Conservation (phyloP, 1,284 basidiomycete genomes). For the Anthracocystis setariae region DNA sequence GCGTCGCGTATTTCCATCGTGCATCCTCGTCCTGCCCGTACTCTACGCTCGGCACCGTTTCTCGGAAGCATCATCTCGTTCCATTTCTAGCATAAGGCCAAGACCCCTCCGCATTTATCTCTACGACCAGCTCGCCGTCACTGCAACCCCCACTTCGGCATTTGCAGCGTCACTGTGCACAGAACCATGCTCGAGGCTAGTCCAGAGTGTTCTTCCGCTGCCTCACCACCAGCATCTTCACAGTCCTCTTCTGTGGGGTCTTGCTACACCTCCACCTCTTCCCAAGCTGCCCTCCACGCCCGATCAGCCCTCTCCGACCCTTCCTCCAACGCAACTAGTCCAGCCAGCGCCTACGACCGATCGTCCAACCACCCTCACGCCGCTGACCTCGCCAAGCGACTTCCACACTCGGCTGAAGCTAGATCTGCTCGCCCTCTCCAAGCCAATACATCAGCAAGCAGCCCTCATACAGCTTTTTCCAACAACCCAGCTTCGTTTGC, state of each 20-base stretch:
- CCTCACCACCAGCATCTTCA: conserved; percentile 47
- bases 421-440: conserved; percentile 2
- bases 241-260: conserved; percentile 51
- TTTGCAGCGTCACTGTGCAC: conserved; percentile 1
- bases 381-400: conserved; percentile 14
- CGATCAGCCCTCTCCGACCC: conserved; percentile 29
- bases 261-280: conserved; percentile 43
- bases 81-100: no score
- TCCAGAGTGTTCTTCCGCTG: conserved; percentile 29
- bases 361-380: conserved; percentile 1
- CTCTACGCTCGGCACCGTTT: neutral
- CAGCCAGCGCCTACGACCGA: conserved; percentile 34
- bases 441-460: neutral
- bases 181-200: conserved; percentile 47
- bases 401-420: neutral
- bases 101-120: neutral
- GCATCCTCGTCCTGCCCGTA: no score
- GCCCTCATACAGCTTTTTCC: neutral
- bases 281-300: conserved; percentile 25
- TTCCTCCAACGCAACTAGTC: conserved; percentile 40
- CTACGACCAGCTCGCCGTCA: neutral
- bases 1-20: no score
- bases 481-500: neutral
- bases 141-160: neutral
- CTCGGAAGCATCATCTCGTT: conserved; percentile 2